Percentiles rank a stretch among this genome's conserved stretches.
These are phyloP conservation scores for Albugo laibachii DNA, from an alignment of 352 stramenopile genomes.

Conservation along the genomic window DNA sequence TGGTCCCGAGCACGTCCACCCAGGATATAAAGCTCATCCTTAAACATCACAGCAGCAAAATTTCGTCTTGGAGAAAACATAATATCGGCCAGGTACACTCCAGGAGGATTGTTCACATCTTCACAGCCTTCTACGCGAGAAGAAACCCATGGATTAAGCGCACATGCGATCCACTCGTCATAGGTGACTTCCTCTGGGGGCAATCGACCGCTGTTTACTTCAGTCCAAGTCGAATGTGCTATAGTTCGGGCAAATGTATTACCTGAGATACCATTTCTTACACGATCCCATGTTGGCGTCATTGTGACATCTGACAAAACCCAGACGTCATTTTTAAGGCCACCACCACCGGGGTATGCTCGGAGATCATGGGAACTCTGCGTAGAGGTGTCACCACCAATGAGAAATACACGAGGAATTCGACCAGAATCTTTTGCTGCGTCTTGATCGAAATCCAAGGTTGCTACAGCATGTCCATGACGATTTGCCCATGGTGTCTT, in stretches of 20 bases:
- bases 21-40: constrained; percentile 38
- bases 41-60: constrained; percentile 33
- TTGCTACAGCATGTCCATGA: constrained; percentile 36
- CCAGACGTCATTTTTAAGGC: constrained; percentile 56
- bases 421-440: constrained; percentile 20
- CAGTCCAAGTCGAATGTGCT: constrained; percentile 42
- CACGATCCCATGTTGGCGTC: constrained; percentile 27
- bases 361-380: constrained; percentile 43
- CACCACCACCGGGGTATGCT: constrained; percentile 42
- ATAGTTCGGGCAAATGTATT: constrained; percentile 44
- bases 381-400: constrained; percentile 47
- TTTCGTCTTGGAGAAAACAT: constrained; percentile 61
- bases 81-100: constrained; percentile 45
- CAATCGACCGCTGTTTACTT: constrained; percentile 47
- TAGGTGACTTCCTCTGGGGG: constrained; percentile 38
- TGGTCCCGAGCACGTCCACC: constrained; percentile 40
- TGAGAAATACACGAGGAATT: constrained; percentile 37
- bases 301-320: constrained; percentile 34
- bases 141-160: constrained; percentile 25
- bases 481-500: constrained; percentile 34
- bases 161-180: constrained; percentile 41
- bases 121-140: constrained; percentile 24
- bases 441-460: constrained; percentile 33
- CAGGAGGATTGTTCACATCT: constrained; percentile 31
- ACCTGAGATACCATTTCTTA: constrained; percentile 48